These are phyloP conservation scores for Saccharomycopsis hybrid DNA, from an alignment of 1,139 yeast genomes.

Conservation along the genomic window DNA sequence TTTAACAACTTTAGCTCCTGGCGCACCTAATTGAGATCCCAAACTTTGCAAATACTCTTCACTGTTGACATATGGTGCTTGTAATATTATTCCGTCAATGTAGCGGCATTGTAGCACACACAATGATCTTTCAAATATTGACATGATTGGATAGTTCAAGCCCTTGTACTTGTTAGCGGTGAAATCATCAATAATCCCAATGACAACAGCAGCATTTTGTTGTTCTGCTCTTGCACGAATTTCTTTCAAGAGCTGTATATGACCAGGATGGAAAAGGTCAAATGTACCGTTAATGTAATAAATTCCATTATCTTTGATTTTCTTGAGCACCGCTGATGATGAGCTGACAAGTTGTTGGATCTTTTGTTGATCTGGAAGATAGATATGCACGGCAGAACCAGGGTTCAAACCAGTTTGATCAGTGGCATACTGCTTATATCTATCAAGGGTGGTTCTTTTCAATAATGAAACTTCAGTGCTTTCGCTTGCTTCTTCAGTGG, in stretches of 20 bases:
- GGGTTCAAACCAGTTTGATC: constrained; percentile 55
- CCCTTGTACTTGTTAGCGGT: constrained; percentile 57
- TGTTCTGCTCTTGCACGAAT: constrained; percentile 32
- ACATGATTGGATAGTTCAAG: constrained; percentile 78
- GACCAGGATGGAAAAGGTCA: constrained; percentile 92
- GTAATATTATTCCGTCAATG: constrained; percentile 70
- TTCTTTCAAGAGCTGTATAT: constrained; percentile 59
- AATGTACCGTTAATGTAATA: constrained; percentile 79
- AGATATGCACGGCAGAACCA: constrained; percentile 56
- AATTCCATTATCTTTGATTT: constrained; percentile 26
- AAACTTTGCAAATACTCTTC: constrained; percentile 32
- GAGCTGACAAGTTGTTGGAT: constrained; percentile 37
- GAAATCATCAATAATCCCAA: constrained; percentile 64
- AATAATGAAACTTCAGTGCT: constrained; percentile 30
- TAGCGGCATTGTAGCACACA: constrained; percentile 84
- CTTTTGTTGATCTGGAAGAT: constrained; percentile 26
- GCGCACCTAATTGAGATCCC: constrained; percentile 28
- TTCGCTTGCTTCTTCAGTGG: neutral
- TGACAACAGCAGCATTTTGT: constrained; percentile 44
- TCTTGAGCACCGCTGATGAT: constrained; percentile 23
- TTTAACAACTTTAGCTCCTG: constrained; percentile 33
- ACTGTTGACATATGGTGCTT: constrained; percentile 56
- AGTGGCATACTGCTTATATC: constrained; percentile 46
- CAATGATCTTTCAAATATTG: constrained; percentile 72
- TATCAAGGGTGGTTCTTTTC: constrained; percentile 20